Conservation (phyloP, 805 yeast species). For the Lipomyces oligophaga region DNA sequence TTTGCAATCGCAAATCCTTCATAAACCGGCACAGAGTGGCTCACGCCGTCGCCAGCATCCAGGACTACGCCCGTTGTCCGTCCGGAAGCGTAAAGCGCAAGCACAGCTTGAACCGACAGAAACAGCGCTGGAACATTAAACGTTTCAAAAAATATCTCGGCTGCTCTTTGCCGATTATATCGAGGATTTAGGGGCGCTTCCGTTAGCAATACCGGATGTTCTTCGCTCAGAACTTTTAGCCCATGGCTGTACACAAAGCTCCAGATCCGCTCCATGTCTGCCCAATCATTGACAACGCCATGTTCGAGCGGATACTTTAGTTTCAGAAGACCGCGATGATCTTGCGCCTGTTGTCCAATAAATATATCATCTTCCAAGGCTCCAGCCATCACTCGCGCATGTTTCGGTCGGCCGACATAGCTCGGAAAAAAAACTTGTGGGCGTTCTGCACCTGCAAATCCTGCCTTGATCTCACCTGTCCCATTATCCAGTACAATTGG, state of each 20-base stretch:
- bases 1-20: conserved; percentile 80
- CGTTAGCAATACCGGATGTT: conserved; percentile 78
- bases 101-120: conserved; percentile 68
- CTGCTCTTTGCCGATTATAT: conserved; percentile 54
- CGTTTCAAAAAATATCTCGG: conserved; percentile 66
- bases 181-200: conserved; percentile 84
- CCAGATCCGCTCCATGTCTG: conserved; percentile 83
- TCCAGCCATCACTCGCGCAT: conserved; percentile 76
- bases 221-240: conserved; percentile 54
- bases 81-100: conserved; percentile 83
- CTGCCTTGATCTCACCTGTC: conserved; percentile 78
- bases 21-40: conserved; percentile 82
- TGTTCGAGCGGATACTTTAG: conserved; percentile 71
- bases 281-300: conserved; percentile 80
- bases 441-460: conserved; percentile 86
- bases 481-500: conserved; percentile 82
- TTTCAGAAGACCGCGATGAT: conserved; percentile 69
- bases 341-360: conserved; percentile 68
- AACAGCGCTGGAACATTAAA: conserved; percentile 76
- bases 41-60: conserved; percentile 92
- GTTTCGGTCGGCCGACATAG: conserved; percentile 77
- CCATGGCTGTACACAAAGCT: conserved; percentile 57
- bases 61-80: conserved; percentile 85
- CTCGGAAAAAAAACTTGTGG: conserved; percentile 66
- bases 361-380: conserved; percentile 61